Evolutionary conservation across 768 basidiomycete genomes (phyloP), one percentile per base, ranked within the genome.

Genomic region (Coprinellus micaceus): DNA sequence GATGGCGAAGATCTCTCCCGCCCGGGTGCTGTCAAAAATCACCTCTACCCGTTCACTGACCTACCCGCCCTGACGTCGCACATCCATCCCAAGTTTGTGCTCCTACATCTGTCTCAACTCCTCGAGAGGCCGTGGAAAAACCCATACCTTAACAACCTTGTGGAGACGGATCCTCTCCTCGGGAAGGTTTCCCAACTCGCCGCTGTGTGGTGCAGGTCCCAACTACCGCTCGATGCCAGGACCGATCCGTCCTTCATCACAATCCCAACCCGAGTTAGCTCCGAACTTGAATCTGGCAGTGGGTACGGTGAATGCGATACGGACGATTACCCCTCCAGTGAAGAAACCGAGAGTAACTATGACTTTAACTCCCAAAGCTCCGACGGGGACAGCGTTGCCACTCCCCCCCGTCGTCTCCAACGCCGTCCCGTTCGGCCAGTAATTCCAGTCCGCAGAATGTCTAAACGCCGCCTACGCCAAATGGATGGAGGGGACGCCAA

Each of bases 71-170:
- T 64, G 26, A 52, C 21, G 17, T 56, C 45, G 21, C 61, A 62
- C 46, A 29, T 64, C n/a, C 57, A 62, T 49, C 63, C 63, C 10
- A 62, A 57, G 37, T 64, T 54, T 47, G 61, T 56, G 17, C 58
- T 64, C 46, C 39, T 58, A 10, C 52, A 58, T 11, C 19, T 58
- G 41, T 61, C 56, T 7, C 52, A 39, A 3, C 40, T 43, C 7
- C 7, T 43, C n/a, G 6, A 5, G 6, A 47, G 21, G 7, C 12
- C 9, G 4, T 4, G 9, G 6, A 26, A 47, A 26, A 9, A 22
- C 4, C 45, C 45, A 6, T 22, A 11, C 10, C 12, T 47, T 21
- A 10, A 7, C 10, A 26, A 26, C 10, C 45, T 47, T 11, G 4
- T 47, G 21, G 24, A 22, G 25, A 28, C 4, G 6, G 25, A 47